Evolutionary conservation across 2,329 filamentous ascomycete species (phyloP).

Genomic region (Diplodia seriata): DNA sequence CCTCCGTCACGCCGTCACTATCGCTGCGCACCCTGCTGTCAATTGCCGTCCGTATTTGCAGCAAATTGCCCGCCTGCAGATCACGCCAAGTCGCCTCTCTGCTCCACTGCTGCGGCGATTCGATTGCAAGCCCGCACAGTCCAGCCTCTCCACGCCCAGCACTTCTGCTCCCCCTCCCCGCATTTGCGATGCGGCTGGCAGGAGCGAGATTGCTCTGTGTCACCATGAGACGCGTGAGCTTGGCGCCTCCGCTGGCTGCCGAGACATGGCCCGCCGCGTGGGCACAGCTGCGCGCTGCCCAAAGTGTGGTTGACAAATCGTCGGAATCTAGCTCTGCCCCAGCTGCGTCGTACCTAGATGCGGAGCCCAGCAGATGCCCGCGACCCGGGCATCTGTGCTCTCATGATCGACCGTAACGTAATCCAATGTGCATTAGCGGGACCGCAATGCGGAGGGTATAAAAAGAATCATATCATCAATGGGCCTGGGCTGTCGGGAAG

Average conservation of each 20-base stretch:
- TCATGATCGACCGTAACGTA: constrained; percentile 25
- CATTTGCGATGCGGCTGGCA: constrained; percentile 16
- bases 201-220: constrained; percentile 23
- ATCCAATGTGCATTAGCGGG: constrained; percentile 25
- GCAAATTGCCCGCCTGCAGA: constrained; percentile 20
- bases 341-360: constrained; percentile 1
- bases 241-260: not conserved
- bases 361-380: not conserved
- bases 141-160: constrained; percentile 2
- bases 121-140: not conserved
- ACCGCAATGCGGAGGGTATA: constrained; percentile 15
- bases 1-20: constrained; percentile 22
- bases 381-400: constrained; percentile 7
- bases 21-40: not conserved
- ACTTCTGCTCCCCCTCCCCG: constrained; percentile 1
- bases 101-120: not conserved
- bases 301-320: constrained; percentile 4
- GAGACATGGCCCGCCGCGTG: not conserved
- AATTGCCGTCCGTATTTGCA: constrained; percentile 19
- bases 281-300: not conserved
- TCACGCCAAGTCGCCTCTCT: constrained; percentile 4
- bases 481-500: not conserved
- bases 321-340: not conserved
- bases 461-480: constrained; percentile 3
- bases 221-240: constrained; percentile 21